A percentile compares a stretch with the other conserved stretches of the same genome.
These are phyloP conservation scores for Cryphonectria naterciae DNA, from an alignment of 2,329 filamentous ascomycete genomes.

Conservation along the genomic window DNA sequence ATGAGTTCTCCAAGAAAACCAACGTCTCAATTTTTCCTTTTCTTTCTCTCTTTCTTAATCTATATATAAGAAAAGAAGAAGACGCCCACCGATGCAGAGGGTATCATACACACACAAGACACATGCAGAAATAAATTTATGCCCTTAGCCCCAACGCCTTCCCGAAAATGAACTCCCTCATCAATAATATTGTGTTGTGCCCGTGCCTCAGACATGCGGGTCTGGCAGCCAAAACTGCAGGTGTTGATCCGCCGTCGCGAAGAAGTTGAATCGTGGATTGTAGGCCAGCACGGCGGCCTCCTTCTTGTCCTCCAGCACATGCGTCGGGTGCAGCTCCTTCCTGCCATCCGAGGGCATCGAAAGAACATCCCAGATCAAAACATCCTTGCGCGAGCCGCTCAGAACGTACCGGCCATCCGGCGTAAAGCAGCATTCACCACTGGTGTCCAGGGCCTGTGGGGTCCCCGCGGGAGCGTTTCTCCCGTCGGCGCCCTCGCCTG, in stretches of 20 bases:
- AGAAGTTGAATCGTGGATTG: slow-evolving; percentile 89
- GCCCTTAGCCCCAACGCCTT: slow-evolving; percentile 24
- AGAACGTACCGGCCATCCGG: slow-evolving; percentile 89
- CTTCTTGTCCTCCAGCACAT: slow-evolving; percentile 67
- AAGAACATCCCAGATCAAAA: slow-evolving; percentile 86
- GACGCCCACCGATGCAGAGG: slow-evolving; percentile 25
- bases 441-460: slow-evolving; percentile 54
- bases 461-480: slow-evolving; percentile 38
- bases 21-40: neutral
- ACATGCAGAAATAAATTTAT: slow-evolving; percentile 18
- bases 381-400: slow-evolving; percentile 74
- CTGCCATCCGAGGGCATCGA: slow-evolving; percentile 54
- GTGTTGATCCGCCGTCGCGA: slow-evolving; percentile 88
- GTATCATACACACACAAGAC: slow-evolving; percentile 29
- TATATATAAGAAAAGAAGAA: neutral
- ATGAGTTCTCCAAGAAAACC: neutral
- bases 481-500: slow-evolving; percentile 52
- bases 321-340: slow-evolving; percentile 65
- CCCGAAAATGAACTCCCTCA: slow-evolving; percentile 6
- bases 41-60: neutral
- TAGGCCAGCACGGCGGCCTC: slow-evolving; percentile 78
- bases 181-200: neutral
- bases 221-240: slow-evolving; percentile 79
- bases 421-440: slow-evolving; percentile 84
- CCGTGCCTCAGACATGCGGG: slow-evolving; percentile 51